Base-by-base conservation (phyloP, 257 asterid genomes). In the Mitragyna speciosa region DNA sequence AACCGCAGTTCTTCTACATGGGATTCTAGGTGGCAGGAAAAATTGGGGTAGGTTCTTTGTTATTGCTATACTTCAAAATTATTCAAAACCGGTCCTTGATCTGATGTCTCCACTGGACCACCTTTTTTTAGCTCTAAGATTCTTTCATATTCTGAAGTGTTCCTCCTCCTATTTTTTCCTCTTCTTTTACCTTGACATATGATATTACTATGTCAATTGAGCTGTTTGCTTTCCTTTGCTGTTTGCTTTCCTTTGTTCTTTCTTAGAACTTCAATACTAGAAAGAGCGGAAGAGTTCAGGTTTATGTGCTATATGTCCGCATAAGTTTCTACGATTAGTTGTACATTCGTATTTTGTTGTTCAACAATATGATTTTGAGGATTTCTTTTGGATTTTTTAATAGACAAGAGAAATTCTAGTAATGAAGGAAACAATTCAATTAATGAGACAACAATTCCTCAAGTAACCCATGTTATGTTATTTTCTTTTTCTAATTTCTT, bases 1-100 rank as follows among this genome's bases (percentile, higher is more conserved):
- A 76, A 95, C 98, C 73, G 98, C 97, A 80, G 92, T 95, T 85
- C 97, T 95, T 84, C 82, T 95, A 89, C 99, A 95, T 87, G 99
- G 99, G 76, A 95, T 95, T 87, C 88, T 95, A 45, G 99, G 99
- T 72, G 81, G 97, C 95, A 90, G 99, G 90, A 95, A 95, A 89
- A 95, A 95, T 76, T 95, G 97, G 99, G 98, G 98, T 93, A 78
- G 49, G 86, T 63, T 79, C 47, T 66, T 36, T 41, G 33, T 43
- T 26, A 36, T 36, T 22, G 14, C 19, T 22, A 20, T 75, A 51
- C 56, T 67, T 41, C 33, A 11, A 70, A 41, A 48, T 41, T 43
- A 41, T 6, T 12, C 39, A 2, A 24, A 70, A 70, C 11, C 39
- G 45, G 0, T 28, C 15, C n/a, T 47, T 49, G 33, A 67, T 56